These are phyloP conservation scores for Calvatia gigantea DNA, from an alignment of 768 basidiomycete species.

Conservation along the genomic window DNA sequence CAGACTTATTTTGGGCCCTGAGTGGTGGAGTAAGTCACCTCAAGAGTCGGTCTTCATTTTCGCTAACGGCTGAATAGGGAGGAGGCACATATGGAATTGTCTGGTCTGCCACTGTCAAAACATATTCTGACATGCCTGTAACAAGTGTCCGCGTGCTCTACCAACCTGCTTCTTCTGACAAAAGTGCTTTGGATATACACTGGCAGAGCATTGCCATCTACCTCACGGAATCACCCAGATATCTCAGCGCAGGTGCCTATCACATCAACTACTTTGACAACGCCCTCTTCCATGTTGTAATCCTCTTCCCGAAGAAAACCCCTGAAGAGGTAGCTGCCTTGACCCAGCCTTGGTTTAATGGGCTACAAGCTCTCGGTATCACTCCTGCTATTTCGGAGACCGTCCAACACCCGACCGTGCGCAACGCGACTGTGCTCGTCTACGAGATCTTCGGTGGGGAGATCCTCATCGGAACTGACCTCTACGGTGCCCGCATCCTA, in stretches of 20 bases:
- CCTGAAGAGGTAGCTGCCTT: not conserved
- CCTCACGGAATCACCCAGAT: constrained; percentile 13
- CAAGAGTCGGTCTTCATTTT: too few species aligned
- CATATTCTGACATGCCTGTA: constrained; percentile 15
- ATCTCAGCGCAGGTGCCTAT: constrained; percentile 13
- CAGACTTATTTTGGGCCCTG: constrained; percentile 42
- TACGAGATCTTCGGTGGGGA: constrained; percentile 15
- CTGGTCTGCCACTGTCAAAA: constrained; percentile 16
- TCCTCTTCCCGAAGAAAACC: constrained; percentile 15
- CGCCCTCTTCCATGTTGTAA: constrained; percentile 13
- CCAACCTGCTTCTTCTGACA: constrained; percentile 6
- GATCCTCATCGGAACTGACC: constrained; percentile 10
- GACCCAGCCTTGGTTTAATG: constrained; percentile 5
- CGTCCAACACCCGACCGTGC: constrained; percentile 14
- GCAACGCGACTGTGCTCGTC: constrained; percentile 7
- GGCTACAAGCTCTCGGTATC: not conserved
- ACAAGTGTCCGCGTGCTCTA: constrained; percentile 13
- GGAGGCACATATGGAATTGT: constrained; percentile 11
- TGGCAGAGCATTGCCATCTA: constrained; percentile 14
- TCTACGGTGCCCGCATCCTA: constrained; percentile 14
- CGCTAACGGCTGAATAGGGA: not conserved
- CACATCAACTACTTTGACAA: constrained; percentile 13
- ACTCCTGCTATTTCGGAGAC: constrained; percentile 1
- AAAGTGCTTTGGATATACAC: constrained; percentile 5
- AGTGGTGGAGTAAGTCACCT: constrained; percentile 35